These are phyloP conservation scores for Teratosphaeria destructans DNA, from an alignment of 2,329 filamentous ascomycete species.

Conservation along the genomic window DNA sequence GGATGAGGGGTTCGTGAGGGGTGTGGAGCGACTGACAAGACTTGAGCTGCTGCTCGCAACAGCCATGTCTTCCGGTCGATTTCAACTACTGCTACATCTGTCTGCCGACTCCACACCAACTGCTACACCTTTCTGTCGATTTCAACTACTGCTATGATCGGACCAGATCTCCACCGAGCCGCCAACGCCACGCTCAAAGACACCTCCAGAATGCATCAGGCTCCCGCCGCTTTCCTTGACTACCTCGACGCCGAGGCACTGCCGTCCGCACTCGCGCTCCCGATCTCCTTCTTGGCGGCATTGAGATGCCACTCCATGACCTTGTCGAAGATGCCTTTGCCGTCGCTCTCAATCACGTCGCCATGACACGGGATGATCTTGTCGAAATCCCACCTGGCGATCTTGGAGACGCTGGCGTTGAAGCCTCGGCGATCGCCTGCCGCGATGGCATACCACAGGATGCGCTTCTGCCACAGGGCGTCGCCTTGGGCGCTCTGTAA, in stretches of 20 bases:
- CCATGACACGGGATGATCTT: conserved; percentile 87
- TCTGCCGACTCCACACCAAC: background rate
- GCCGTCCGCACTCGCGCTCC: background rate
- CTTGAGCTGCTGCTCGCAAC: too few relatives aligned
- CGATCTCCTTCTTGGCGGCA: conserved; percentile 25
- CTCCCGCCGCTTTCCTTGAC: background rate
- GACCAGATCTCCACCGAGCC: background rate
- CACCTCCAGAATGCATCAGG: background rate
- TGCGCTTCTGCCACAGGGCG: conserved; percentile 66
- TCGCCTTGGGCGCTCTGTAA: conserved; percentile 47
- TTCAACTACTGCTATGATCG: background rate
- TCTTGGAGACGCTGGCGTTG: conserved; percentile 56
- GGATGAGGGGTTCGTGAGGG: too few relatives aligned
- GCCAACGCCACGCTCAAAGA: background rate
- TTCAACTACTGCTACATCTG: background rate
- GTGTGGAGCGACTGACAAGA: too few relatives aligned
- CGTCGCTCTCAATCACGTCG: conserved; percentile 67
- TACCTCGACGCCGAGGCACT: background rate
- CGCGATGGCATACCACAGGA: conserved; percentile 67
- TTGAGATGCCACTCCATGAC: conserved; percentile 76
- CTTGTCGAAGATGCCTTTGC: conserved; percentile 65
- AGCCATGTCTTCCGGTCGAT: too few relatives aligned
- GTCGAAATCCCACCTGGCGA: conserved; percentile 74
- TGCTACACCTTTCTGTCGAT: background rate
- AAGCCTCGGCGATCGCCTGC: conserved; percentile 55